phyloP scores from a whole-genome alignment of 2,329 filamentous ascomycete species.

The Hypoxylon sp. region DNA sequence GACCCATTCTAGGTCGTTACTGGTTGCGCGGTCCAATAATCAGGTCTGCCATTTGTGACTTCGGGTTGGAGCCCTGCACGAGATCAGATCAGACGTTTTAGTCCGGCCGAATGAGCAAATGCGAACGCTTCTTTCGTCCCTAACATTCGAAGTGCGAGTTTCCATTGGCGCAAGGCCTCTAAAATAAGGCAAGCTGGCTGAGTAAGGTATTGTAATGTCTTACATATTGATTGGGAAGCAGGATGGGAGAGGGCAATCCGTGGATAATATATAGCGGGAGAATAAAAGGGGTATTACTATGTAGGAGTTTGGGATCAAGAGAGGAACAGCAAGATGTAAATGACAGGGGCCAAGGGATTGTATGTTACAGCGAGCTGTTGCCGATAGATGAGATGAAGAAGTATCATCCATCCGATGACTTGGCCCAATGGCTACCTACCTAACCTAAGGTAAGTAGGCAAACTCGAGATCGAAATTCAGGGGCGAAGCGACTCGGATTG shows the following conservation, averaged over 20 bases:
- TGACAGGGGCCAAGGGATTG: not conserved
- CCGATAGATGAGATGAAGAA: not conserved
- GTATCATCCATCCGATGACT: not conserved
- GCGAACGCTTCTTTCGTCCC: slow-evolving; percentile 31
- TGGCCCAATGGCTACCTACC: too few relatives aligned
- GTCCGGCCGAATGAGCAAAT: slow-evolving; percentile 16
- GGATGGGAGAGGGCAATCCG: slow-evolving; percentile 7
- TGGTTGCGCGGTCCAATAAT: slow-evolving; percentile 30
- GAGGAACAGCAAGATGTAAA: not conserved
- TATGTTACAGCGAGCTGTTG: not conserved
- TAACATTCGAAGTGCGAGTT: slow-evolving; percentile 17
- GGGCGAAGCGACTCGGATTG: not conserved
- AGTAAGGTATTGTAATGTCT: slow-evolving; percentile 28
- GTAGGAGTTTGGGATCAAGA: not conserved
- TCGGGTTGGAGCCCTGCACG: slow-evolving; percentile 33
- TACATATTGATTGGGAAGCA: slow-evolving; percentile 29
- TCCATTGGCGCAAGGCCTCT: slow-evolving; percentile 18
- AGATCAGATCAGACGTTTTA: slow-evolving; percentile 38
- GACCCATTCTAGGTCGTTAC: slow-evolving; percentile 20
- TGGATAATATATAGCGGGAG: slow-evolving; percentile 15
- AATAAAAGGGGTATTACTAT: not conserved
- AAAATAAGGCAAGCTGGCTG: too few relatives aligned
- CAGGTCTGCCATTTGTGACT: slow-evolving; percentile 18
- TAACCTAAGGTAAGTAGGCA: not conserved
- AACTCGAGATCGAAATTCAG: not conserved